Conservation (phyloP, 257 asterid genomes). For the Nicotiana paniculata region DNA sequence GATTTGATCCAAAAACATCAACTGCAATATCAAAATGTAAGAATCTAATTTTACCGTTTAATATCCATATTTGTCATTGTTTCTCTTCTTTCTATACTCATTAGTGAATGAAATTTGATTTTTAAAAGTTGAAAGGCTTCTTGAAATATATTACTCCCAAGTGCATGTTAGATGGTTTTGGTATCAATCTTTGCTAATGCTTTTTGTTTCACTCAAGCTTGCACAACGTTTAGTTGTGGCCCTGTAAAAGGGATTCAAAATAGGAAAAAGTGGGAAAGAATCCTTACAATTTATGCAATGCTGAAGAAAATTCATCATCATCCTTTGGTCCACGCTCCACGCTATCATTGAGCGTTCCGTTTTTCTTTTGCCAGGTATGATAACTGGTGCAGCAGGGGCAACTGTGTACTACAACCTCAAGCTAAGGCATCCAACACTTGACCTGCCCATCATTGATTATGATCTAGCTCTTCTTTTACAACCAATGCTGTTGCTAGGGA, state of each 20-base stretch:
- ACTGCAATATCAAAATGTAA: conserved; percentile 61
- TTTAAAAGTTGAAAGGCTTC: background rate
- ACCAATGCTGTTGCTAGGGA: conserved; percentile 58
- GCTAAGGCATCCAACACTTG: conserved; percentile 54
- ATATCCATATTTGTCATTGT: background rate
- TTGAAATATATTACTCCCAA: background rate
- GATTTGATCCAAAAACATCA: conserved; percentile 53
- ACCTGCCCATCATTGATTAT: conserved; percentile 54
- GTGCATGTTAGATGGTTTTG: background rate
- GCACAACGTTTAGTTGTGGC: background rate
- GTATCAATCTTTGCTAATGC: background rate
- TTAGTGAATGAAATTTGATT: background rate
- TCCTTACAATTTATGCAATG: background rate
- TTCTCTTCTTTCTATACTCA: background rate
- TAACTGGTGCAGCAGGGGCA: conserved; percentile 57
- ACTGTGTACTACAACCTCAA: conserved; percentile 51
- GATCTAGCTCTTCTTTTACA: conserved; percentile 62
- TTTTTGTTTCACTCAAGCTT: background rate
- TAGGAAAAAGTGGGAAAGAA: background rate
- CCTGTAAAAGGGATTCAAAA: background rate
- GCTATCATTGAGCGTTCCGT: background rate
- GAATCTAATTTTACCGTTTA: background rate
- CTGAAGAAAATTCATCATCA: background rate
- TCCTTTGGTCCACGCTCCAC: background rate
- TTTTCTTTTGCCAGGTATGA: conserved; percentile 34